Base-by-base conservation (phyloP, 2,329 filamentous ascomycete species). In the Cytospora chrysosperma region DNA sequence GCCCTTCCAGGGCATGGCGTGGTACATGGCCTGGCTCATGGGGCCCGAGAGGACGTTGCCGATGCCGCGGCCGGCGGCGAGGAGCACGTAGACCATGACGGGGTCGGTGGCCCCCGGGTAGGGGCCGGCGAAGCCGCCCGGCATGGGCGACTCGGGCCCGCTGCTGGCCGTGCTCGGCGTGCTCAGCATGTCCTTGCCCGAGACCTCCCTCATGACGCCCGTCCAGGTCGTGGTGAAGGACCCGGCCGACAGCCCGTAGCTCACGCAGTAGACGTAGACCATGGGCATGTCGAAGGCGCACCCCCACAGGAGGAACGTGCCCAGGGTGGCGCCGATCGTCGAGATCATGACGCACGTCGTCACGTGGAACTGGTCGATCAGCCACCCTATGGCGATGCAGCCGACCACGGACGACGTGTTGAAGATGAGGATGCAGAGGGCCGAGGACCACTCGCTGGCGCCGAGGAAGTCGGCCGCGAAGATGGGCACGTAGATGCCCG, bases 231-330 rank as follows among this genome's bases (percentile, higher is more conserved):
- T 82, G 2, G 83, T 84, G 70, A 86, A 90, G 0, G 84, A 82
- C 0, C 87, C 85, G 0, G 87, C 87, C 61, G 89, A 90, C 67
- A 89, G 78, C 0, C 88, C 88, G 69, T 87, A 90, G 5, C 82
- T 75, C 21, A 88, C 73, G 37, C 86, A 84, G 72, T 88, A 90
- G 9, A 85, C 68, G 27, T 86, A 82, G 34, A 90, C 72, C 4
- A 86, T 74, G 0, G 79, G 78, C 27, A 87, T 73, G 10, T 76
- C 81, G 0, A 78, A 79, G 24, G 84, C 81, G 28, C 83, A 73
- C 0, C 87, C 88, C 88, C 88, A 90, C 26, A 89, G 74, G 13
- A 88, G 71, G 26, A 90, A 81, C 0, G 81, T 83, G 0, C 84
- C 82, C 6, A 85, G 60, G 0, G 83, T 79, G 0, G 87, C 83